Evolutionary conservation across 768 basidiomycete genomes (phyloP), one percentile per base, ranked within the genome.

Genomic region (Termitomyces sp.): DNA sequence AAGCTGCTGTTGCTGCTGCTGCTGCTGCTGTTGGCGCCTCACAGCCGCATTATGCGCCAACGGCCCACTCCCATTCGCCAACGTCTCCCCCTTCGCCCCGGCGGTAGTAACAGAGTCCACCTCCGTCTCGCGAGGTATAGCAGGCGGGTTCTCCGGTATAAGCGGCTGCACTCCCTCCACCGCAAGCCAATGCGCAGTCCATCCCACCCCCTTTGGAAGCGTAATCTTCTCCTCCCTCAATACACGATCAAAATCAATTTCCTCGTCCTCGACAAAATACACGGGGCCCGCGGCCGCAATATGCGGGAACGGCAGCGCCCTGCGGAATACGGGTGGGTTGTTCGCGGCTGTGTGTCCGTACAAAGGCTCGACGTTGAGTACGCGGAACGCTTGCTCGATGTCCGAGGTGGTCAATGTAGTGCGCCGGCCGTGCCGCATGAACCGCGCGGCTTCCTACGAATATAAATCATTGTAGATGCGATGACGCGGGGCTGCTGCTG

Each of bases 101-200:
- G 37, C 37, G 5, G 37, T 7, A 12, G 12, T 16, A 13, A 5
- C 67, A 34, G 71, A 65, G 10, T 70, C 66, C 18, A 70, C 61
- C 48, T 69, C 65, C 26, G 67, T 66, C n/a, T 65, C 64, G 46
- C 61, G 66, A 52, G 52, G 61, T 58, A 57, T 64, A 58, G 61
- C 66, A 42, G 57, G 67, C 48, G 57, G 68, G 56, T 58, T 63
- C 60, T 64, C 63, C n/a, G 63, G 63, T 4, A 64, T 59, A 16
- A 64, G 59, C 27, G 67, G 62, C 66, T 98, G 97, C 13, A 99
- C 90, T 26, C 97, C 97, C 65, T 99, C 97, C 39, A 99, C 94
- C 0, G 95, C 95, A 32, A 99, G 80, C 97, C 97, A 99, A 68
- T 99, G 97, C 2, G 97, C 95, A 0, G 87, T 89, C 88, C 92